Evolutionary conservation across 108 stramenopile genomes (phyloP), one percentile per base, ranked within the genome.

Genomic region (Cyclostephanos tholiformis): DNA sequence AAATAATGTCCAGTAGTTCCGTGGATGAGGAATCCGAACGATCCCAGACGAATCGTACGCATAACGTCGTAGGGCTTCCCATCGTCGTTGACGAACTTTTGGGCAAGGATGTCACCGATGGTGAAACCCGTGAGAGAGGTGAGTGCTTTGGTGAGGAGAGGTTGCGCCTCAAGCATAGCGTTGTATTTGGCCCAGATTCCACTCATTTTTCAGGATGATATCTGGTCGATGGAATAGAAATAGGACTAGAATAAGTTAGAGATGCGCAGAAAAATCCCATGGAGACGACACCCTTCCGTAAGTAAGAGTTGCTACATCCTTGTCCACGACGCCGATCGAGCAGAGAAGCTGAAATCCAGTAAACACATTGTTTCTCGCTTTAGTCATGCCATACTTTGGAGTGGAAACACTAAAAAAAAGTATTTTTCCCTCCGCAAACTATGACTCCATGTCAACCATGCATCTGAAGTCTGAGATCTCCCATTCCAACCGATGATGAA

Each of bases 1-100:
- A 97, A 98, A 85, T 95, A 98, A 85, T 98, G 97, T 4, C 96
- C 95, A 17, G 94, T 97, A 48, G 94, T 93, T 73, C 97, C 97
- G 69, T 98, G 97, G 16, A 98, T 52, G 51, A 98, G 69, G 78
- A 96, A 93, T 38, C 97, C 97, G 71, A 98, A 98, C 2, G 93
- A 94, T 67, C 96, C 95, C 58, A 97, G 71, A 60, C 91, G 88
- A 63, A 95, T 35, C 20, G 95, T 92, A 59, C 97, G 93, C 86
- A 92, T 89, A 35, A 88, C 43, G 85, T 98, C 96, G 72, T 96
- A 91, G 0, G 90, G 86, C 72, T 95, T 87, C 74, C 89, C 97
- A 72, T 80, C 63, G 39, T 87, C 82, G 62, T 96, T 91, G 36
- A 98, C 75, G 69, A 96, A 95, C 48, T 84, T 86, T 73, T 98